These are phyloP conservation scores for Venturia nashicola DNA, from an alignment of 2,329 filamentous ascomycete genomes.

Conservation along the genomic window DNA sequence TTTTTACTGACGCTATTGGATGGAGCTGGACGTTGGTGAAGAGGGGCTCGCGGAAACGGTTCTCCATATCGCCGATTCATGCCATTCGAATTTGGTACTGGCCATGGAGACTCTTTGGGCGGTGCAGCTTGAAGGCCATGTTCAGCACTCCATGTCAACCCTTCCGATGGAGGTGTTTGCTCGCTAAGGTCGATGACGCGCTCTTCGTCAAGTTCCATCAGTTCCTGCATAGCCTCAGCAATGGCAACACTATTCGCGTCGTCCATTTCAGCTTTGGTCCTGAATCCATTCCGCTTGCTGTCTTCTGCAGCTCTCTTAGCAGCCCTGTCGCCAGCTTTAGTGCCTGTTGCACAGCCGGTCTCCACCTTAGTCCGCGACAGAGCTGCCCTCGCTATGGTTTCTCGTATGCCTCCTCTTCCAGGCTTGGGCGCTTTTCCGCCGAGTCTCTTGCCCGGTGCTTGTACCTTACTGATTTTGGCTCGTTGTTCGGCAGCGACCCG, in stretches of 20 bases:
- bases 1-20: not conserved
- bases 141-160: conserved; percentile 19
- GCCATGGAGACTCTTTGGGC: not conserved
- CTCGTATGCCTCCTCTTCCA: not conserved
- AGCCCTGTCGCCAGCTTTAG: conserved; percentile 48
- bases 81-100: not conserved
- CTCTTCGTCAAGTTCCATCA: conserved; percentile 67
- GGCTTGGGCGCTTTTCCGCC: not conserved
- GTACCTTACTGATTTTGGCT: conserved; percentile 34
- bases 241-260: conserved; percentile 82
- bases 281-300: conserved; percentile 61
- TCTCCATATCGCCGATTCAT: not conserved
- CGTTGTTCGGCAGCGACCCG: conserved; percentile 63
- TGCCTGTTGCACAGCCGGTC: conserved; percentile 65
- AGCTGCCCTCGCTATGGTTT: conserved; percentile 5
- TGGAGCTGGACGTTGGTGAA: not conserved
- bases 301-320: conserved; percentile 44
- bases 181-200: conserved; percentile 20
- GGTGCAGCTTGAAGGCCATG: conserved; percentile 2
- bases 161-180: conserved; percentile 31
- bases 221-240: conserved; percentile 70
- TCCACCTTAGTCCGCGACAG: not conserved
- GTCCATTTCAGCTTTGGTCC: conserved; percentile 75
- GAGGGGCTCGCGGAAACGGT: not conserved
- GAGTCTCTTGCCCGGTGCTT: not conserved